Percentiles rank a stretch among this genome's conserved stretches.
phyloP scores from a whole-genome alignment of 1,284 basidiomycete species.

The Fistulinella cinereoalba region DNA sequence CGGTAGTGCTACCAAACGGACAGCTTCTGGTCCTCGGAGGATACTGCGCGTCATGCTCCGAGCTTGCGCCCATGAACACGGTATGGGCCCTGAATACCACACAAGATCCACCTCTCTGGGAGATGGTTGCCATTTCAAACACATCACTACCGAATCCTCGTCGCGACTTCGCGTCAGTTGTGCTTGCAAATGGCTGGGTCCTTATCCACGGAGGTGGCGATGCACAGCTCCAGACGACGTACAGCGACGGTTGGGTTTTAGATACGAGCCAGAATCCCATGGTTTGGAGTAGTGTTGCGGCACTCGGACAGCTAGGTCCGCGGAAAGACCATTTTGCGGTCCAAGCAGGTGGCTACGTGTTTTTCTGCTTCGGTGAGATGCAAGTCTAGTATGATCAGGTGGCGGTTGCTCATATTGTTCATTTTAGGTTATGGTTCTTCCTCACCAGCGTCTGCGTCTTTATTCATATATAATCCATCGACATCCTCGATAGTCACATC shows the following conservation, averaged over 20 bases:
- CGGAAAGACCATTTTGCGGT: slow-evolving; percentile 74
- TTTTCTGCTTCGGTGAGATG: slow-evolving; percentile 76
- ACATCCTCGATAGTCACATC: slow-evolving; percentile 29
- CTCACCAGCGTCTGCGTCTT: slow-evolving; percentile 41
- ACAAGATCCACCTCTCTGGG: slow-evolving; percentile 50
- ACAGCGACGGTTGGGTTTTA: slow-evolving; percentile 74
- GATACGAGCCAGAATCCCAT: slow-evolving; percentile 56
- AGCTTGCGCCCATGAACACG: slow-evolving; percentile 53
- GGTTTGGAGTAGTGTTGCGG: slow-evolving; percentile 53
- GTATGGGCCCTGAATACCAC: slow-evolving; percentile 68
- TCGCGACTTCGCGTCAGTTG: slow-evolving; percentile 61
- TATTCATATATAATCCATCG: slow-evolving; percentile 54
- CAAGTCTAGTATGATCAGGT: not conserved
- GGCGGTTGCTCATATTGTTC: slow-evolving; percentile 5
- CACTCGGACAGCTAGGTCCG: slow-evolving; percentile 53
- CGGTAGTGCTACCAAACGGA: slow-evolving; percentile 64
- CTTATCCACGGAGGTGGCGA: slow-evolving; percentile 80
- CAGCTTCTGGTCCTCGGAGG: slow-evolving; percentile 77
- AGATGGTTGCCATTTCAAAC: slow-evolving; percentile 39
- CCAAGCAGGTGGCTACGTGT: slow-evolving; percentile 54
- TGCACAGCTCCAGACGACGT: slow-evolving; percentile 50
- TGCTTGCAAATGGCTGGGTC: slow-evolving; percentile 54
- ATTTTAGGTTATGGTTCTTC: slow-evolving; percentile 54
- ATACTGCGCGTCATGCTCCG: slow-evolving; percentile 47
- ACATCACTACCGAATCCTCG: slow-evolving; percentile 55